Conservation (phyloP, 2,329 filamentous ascomycete genomes). For the Ceratocystis eucalypticola region DNA sequence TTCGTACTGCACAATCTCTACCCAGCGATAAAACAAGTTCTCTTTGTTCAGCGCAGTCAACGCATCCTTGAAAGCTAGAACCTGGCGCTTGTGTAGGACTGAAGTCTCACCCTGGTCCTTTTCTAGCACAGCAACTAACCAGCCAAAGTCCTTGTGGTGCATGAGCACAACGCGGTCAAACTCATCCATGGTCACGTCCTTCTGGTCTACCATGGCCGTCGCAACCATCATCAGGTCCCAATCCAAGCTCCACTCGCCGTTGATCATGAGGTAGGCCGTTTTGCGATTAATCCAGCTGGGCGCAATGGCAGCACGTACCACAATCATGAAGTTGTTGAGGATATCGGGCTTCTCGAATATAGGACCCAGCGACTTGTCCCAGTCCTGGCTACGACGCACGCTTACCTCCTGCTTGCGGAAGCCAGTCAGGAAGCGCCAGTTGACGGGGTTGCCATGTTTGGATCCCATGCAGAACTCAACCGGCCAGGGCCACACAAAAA, state of each 20-base stretch:
- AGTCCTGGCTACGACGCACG: constrained; percentile 61
- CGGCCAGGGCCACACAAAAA: constrained; percentile 62
- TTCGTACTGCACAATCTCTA: constrained; percentile 84
- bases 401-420: constrained; percentile 72
- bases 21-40: constrained; percentile 80
- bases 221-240: constrained; percentile 69
- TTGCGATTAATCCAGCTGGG: constrained; percentile 55
- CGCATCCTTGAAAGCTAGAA: constrained; percentile 67
- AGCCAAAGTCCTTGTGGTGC: constrained; percentile 51
- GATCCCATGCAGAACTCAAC: constrained; percentile 54
- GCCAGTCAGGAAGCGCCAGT: constrained; percentile 61
- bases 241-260: constrained; percentile 75
- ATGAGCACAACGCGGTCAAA: constrained; percentile 61
- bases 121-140: constrained; percentile 36
- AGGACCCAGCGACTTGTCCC: constrained; percentile 49
- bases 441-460: constrained; percentile 45
- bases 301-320: constrained; percentile 55
- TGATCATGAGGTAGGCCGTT: constrained; percentile 79
- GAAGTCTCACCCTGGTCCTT: constrained; percentile 49
- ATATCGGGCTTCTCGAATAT: constrained; percentile 29
- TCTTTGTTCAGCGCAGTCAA: constrained; percentile 69
- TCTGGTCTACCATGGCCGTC: constrained; percentile 53
- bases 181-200: constrained; percentile 41
- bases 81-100: constrained; percentile 55
- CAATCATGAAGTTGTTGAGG: constrained; percentile 46